A percentile compares a stretch with the other conserved stretches of the same genome.
phyloP scores from a whole-genome alignment of 371 early-diverging fungal species.

The Syncephalis fuscata region DNA sequence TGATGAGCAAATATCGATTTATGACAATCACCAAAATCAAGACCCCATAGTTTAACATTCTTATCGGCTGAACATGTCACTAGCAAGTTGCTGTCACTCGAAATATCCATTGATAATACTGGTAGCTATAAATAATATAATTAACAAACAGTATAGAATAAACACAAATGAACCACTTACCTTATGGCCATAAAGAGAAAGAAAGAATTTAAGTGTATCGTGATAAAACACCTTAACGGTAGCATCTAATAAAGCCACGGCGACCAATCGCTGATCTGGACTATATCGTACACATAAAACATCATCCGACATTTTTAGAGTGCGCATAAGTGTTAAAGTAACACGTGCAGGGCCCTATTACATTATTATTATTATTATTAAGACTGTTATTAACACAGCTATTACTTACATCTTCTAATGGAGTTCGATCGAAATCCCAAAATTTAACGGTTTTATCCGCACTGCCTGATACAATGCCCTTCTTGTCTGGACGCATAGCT shows the following conservation, averaged over 20 bases:
- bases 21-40: slow-evolving; percentile 98
- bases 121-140: slow-evolving; percentile 51
- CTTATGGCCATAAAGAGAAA: slow-evolving; percentile 93
- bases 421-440: slow-evolving; percentile 72
- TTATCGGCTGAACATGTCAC: slow-evolving; percentile 90
- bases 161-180: slow-evolving; percentile 6
- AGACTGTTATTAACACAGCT: no score
- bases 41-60: slow-evolving; percentile 93
- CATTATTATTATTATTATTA: not conserved
- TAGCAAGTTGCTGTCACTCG: slow-evolving; percentile 75
- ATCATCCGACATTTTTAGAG: slow-evolving; percentile 86
- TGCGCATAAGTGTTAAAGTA: slow-evolving; percentile 69
- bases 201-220: slow-evolving; percentile 89
- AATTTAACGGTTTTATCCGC: slow-evolving; percentile 93
- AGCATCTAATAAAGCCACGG: slow-evolving; percentile 78
- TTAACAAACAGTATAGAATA: not conserved
- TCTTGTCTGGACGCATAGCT: slow-evolving; percentile 70
- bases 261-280: slow-evolving; percentile 71
- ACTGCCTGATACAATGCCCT: slow-evolving; percentile 80
- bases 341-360: slow-evolving; percentile 19
- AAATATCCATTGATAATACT: slow-evolving; percentile 89
- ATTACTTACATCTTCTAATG: slow-evolving; percentile 8
- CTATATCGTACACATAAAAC: slow-evolving; percentile 73
- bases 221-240: slow-evolving; percentile 93
- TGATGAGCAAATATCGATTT: slow-evolving; percentile 85